Percentiles rank a stretch among this genome's conserved stretches.
Conservation (phyloP, 2,329 filamentous ascomycete genomes). For the Alternaria sp. region DNA sequence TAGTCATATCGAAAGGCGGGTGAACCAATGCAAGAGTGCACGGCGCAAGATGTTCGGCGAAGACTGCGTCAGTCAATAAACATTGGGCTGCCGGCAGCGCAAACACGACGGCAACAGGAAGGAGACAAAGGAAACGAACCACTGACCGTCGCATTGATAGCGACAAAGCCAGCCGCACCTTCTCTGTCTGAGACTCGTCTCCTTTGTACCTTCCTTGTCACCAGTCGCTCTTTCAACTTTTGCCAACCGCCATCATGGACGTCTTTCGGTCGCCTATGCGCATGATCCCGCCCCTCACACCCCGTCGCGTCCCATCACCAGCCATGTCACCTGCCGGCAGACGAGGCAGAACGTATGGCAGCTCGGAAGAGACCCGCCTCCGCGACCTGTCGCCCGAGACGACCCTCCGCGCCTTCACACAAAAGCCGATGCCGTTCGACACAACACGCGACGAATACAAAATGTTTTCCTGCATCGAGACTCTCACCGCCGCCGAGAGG, state of each 20-base stretch:
- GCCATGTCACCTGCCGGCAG: slow-evolving; percentile 43
- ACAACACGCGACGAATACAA: slow-evolving; percentile 50
- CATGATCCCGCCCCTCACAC: slow-evolving; percentile 41
- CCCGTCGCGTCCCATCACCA: slow-evolving; percentile 40
- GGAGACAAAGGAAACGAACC: slow-evolving; percentile 17
- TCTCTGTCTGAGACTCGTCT: slow-evolving; percentile 2
- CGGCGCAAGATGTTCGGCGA: slow-evolving; percentile 13
- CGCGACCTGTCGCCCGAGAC: slow-evolving; percentile 50
- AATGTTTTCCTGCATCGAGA: slow-evolving; percentile 64
- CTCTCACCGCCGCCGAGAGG: slow-evolving; percentile 69
- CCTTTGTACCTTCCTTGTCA: slow-evolving; percentile 17
- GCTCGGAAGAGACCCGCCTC: slow-evolving; percentile 41
- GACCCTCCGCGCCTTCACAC: slow-evolving; percentile 52
- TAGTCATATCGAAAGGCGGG: slow-evolving; percentile 5
- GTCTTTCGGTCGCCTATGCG: slow-evolving; percentile 39
- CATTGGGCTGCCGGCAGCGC: slow-evolving; percentile 23
- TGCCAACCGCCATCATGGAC: slow-evolving; percentile 28
- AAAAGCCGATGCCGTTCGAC: slow-evolving; percentile 53
- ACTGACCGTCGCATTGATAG: slow-evolving; percentile 25
- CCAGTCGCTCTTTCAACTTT: slow-evolving; percentile 24
- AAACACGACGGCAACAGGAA: slow-evolving; percentile 12
- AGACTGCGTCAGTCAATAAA: slow-evolving; percentile 17
- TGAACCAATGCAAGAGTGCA: slow-evolving; percentile 11
- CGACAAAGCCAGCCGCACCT: neutral
- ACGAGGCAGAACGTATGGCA: slow-evolving; percentile 31